These are phyloP conservation scores for Triangularia verruculosa DNA, from an alignment of 2,329 filamentous ascomycete species.

Conservation along the genomic window DNA sequence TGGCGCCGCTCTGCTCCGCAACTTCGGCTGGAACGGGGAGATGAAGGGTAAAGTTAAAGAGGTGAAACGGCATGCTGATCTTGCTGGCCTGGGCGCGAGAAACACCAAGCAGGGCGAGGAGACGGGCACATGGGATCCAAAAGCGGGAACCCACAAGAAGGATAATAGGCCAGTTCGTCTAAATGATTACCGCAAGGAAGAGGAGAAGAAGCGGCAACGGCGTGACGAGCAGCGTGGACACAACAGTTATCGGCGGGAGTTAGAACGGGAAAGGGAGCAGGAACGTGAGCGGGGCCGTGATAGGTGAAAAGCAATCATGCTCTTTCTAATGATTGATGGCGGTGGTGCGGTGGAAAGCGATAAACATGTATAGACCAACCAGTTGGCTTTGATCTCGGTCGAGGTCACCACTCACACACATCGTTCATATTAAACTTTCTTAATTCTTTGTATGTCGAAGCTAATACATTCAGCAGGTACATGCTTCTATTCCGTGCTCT, in stretches of 20 bases:
- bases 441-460: not conserved
- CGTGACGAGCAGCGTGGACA: constrained; percentile 40
- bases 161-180: constrained; percentile 43
- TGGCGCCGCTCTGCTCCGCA: constrained; percentile 81
- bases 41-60: constrained; percentile 60
- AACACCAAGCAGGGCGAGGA: constrained; percentile 70
- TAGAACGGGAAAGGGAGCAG: constrained; percentile 39
- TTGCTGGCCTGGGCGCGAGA: constrained; percentile 87
- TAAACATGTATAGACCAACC: not conserved
- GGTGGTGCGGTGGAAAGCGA: not conserved
- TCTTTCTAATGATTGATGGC: not conserved
- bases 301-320: constrained; percentile 15
- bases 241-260: constrained; percentile 44
- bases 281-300: constrained; percentile 29
- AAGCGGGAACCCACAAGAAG: constrained; percentile 42
- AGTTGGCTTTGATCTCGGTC: not conserved
- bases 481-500: not conserved
- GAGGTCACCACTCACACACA: not conserved
- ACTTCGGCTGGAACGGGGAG: constrained; percentile 90
- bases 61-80: constrained; percentile 69
- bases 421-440: not conserved
- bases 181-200: constrained; percentile 48
- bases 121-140: constrained; percentile 76
- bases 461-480: not conserved
- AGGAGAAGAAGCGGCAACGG: constrained; percentile 42